A percentile compares a stretch with the other conserved stretches of the same genome.
Evolutionary conservation across 1,284 basidiomycete genomes (phyloP).

Genomic region (Spongiforma sp.): DNA sequence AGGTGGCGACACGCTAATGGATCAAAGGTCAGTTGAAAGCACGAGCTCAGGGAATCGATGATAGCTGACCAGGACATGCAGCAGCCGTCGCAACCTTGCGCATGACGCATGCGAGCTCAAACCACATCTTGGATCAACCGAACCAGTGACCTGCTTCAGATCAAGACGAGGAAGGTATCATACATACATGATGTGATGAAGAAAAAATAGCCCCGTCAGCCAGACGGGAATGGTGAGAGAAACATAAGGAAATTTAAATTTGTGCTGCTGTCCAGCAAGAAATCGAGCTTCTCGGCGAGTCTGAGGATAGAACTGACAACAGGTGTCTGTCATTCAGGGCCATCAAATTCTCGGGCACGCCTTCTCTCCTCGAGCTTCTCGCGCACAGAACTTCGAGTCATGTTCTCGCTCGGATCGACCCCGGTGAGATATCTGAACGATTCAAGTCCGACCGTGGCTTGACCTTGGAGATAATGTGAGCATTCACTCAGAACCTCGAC

Average conservation of each 20-base stretch:
- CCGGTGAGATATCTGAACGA: conserved; percentile 69
- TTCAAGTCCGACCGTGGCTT: conserved; percentile 66
- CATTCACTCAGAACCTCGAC: conserved; percentile 42
- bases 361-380: conserved; percentile 34
- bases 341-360: no score
- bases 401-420: conserved; percentile 73
- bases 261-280: conserved; percentile 58
- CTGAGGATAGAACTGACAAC: no score
- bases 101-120: conserved; percentile 67
- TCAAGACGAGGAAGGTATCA: no score
- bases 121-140: conserved; percentile 76
- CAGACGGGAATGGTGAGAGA: not conserved
- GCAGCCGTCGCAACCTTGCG: conserved; percentile 74
- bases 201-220: not conserved
- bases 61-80: no score
- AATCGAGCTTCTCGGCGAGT: no score
- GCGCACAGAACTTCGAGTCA: conserved; percentile 74
- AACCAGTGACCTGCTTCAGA: conserved; percentile 90
- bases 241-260: not conserved
- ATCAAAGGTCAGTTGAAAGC: conserved; percentile 1
- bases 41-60: not conserved
- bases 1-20: no score
- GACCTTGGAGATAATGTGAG: conserved; percentile 84
- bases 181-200: not conserved
- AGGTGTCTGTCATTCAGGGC: no score